Percentiles rank a stretch among this genome's conserved stretches.
These are phyloP conservation scores for Gloeophyllum trabeum DNA, from an alignment of 768 basidiomycete genomes.

Conservation along the genomic window DNA sequence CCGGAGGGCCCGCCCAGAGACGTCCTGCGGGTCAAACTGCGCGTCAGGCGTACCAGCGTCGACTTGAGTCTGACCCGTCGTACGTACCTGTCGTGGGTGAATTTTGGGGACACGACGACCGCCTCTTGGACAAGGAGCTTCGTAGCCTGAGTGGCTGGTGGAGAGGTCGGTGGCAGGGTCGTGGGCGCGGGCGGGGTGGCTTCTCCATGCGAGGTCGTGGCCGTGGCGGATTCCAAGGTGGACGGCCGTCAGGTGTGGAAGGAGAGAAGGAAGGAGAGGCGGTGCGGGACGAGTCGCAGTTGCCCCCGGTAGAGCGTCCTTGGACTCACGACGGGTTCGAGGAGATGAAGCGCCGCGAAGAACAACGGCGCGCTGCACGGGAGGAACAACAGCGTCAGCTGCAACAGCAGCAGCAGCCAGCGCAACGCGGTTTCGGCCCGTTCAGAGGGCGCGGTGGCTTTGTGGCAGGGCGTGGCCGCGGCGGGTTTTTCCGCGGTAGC, in stretches of 20 bases:
- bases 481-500: slow-evolving; percentile 23
- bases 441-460: slow-evolving; percentile 38
- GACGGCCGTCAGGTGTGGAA: too few relatives aligned
- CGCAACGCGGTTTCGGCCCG: slow-evolving; percentile 23
- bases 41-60: slow-evolving; percentile 79
- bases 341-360: slow-evolving; percentile 72
- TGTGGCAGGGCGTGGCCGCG: slow-evolving; percentile 29
- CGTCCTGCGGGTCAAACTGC: slow-evolving; percentile 47
- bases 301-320: slow-evolving; percentile 52
- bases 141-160: slow-evolving; percentile 83
- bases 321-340: slow-evolving; percentile 89
- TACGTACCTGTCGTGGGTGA: slow-evolving; percentile 85
- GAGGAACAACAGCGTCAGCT: slow-evolving; percentile 27
- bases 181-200: slow-evolving; percentile 47
- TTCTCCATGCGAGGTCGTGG: slow-evolving; percentile 41
- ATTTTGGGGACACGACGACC: slow-evolving; percentile 94
- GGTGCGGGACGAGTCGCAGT: slow-evolving; percentile 16
- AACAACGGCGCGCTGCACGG: slow-evolving; percentile 27
- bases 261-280: slow-evolving; percentile 6
- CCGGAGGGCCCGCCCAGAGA: slow-evolving; percentile 13
- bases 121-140: slow-evolving; percentile 71
- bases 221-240: slow-evolving; percentile 34
- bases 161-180: slow-evolving; percentile 68
- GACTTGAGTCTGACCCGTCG: slow-evolving; percentile 75
- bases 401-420: too few relatives aligned